Conservation (phyloP, 345 rosid genomes). For the Cardamine chenopodiifolia region DNA sequence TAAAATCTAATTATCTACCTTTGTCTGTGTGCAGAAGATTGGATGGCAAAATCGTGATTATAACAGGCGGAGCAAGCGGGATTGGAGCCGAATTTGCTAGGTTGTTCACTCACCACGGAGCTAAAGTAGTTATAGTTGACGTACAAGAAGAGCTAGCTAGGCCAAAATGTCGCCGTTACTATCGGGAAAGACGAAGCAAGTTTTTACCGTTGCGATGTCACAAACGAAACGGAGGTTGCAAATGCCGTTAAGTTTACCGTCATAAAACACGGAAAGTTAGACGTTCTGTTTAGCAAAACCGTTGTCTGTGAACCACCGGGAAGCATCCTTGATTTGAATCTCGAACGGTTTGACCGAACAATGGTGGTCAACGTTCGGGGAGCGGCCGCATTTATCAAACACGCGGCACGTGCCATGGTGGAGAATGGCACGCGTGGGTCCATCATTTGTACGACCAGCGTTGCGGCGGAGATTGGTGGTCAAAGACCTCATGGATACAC, state of each 20-base stretch:
- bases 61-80: constrained; percentile 89
- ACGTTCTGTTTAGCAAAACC: constrained; percentile 22
- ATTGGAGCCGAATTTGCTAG: constrained; percentile 73
- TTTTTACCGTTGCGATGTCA: constrained; percentile 66
- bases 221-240: constrained; percentile 70
- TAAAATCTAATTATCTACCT: neutral
- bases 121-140: constrained; percentile 66
- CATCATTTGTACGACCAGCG: constrained; percentile 69
- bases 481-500: constrained; percentile 70
- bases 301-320: constrained; percentile 50
- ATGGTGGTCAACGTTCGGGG: constrained; percentile 73
- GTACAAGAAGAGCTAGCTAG: constrained; percentile 70
- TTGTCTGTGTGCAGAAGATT: constrained; percentile 45
- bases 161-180: constrained; percentile 50
- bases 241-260: constrained; percentile 56
- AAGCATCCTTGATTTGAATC: constrained; percentile 61
- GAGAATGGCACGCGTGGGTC: constrained; percentile 59
- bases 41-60: constrained; percentile 79
- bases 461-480: constrained; percentile 33
- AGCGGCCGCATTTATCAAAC: constrained; percentile 67
- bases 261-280: constrained; percentile 57
- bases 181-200: constrained; percentile 50
- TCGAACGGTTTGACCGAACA: constrained; percentile 51
- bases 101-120: constrained; percentile 69
- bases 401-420: constrained; percentile 75